Conservation (phyloP, 305 asterid species). For the Lippia alba region DNA sequence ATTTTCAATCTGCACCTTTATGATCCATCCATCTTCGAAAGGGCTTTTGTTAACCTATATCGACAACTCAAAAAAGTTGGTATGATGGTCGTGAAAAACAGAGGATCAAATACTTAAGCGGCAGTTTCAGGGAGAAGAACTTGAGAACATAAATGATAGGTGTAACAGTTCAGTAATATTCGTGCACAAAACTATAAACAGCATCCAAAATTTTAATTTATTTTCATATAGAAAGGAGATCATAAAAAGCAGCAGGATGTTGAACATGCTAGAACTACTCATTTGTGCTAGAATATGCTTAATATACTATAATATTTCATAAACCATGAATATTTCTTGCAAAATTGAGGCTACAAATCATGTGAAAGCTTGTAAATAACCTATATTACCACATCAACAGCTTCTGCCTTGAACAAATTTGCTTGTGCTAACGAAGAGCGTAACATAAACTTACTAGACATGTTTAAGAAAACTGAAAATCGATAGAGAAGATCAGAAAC, state of each 20-base stretch:
- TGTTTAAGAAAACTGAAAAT: not conserved
- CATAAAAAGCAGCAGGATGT: not conserved
- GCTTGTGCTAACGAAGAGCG: not conserved
- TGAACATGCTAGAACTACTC: too few relatives aligned
- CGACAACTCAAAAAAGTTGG: slow-evolving; percentile 1
- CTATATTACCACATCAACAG: not conserved
- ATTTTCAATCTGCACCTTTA: slow-evolving; percentile 74
- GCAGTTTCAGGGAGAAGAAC: not conserved
- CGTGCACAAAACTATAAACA: not conserved
- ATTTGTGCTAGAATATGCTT: too few relatives aligned
- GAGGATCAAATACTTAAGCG: slow-evolving; percentile 2
- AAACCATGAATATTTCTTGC: too few relatives aligned
- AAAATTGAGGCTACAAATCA: too few relatives aligned
- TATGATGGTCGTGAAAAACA: not conserved
- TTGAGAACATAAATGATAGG: slow-evolving; percentile 2
- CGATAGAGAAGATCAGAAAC: not conserved
- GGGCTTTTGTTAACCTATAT: slow-evolving; percentile 79
- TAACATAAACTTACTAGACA: too few relatives aligned
- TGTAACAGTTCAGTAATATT: not conserved
- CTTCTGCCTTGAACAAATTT: not conserved
- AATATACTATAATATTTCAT: too few relatives aligned
- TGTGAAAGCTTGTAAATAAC: not conserved
- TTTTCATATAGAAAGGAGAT: not conserved
- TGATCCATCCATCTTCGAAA: slow-evolving; percentile 85
- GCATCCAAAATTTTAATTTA: not conserved